Evolutionary conservation across 768 basidiomycete species (phyloP), one percentile per base, ranked within the genome.

Genomic region (Agaricus sinodeliciosus): DNA sequence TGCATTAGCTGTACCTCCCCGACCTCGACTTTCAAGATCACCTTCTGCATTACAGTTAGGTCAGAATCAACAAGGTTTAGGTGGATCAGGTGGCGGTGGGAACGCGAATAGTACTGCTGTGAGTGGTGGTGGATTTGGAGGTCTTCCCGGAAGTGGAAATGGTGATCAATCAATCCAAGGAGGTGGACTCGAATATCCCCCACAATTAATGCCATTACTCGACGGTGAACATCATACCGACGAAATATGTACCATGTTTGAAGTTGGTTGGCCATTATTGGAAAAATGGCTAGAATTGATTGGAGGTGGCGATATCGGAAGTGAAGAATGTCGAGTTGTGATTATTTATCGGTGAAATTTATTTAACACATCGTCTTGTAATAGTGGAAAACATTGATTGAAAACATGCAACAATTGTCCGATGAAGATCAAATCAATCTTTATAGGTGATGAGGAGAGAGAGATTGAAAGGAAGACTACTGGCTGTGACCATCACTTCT

Each of bases 221-320:
- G 86, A 98, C 61, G 96, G 95, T 8, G 87, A 85, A 51, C 94
- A 93, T 65, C 87, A 94, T 65, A 86, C 90, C 1, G 95, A 98
- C 63, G 94, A 97, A 69, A 69, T 98, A 41, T 85, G 87, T 43
- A 82, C 88, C 22, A 77, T 65, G 56, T 95, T 94, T 60, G 84
- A 90, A 57, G 82, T 85, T 28, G 85, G 87, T 0, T 94, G 92
- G 94, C 82, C 82, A 9, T 69, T 85, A 44, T 70, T 98, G 49
- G 84, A 90, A 65, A 77, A 75, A 52, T 91, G 85, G 87, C 66
- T 90, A 42, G 67, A 72, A 3, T 65, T 71, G 9, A 76, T 80
- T 41, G 88, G 88, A 34, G 79, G 76, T 31, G 81, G 80, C 37
- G 69, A 77, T 53, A 78, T 81, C 19, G 76, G 84, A 25, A 82